Base-by-base conservation (phyloP, 1,284 basidiomycete species). In the Leucoagaricus sp. region DNA sequence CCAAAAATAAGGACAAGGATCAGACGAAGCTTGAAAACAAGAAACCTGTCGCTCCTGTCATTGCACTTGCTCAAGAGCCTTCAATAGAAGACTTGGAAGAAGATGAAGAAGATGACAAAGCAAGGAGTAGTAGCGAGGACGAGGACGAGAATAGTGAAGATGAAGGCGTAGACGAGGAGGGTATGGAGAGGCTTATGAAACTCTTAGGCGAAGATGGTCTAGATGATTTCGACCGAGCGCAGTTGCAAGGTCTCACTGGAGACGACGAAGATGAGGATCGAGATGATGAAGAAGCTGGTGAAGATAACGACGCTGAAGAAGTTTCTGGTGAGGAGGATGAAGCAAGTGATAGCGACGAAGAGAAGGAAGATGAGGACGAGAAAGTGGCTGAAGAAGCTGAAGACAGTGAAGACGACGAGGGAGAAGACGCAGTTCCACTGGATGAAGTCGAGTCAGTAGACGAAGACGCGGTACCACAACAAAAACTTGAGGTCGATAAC, bases 401-500 rank as follows among this genome's bases (percentile, higher is more conserved):
- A 33, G 38, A 66, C n/a, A 71, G 64, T 6, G 61, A 67, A n/a
- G 63, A 63, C 12, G 29, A 48, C 6, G 29, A 33, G n/a, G 3
- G 33, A 13, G 72, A 72, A n/a, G 76, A 77, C 8, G 82, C 75
- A 2, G 68, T 93, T 17, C 80, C 84, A 0, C 71, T 93, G 3
- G 92, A 94, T 65, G 87, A 92, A 45, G 77, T 83, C 5, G 88
- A 86, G 13, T 82, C 80, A 3, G 78, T 93, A 9, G 90, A 94
- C 60, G 87, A 91, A 58, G 92, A 94, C 65, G 82, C 78, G 1
- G 81, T 92, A 26, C 91, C 90, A 8, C 78, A 79, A 62, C 89
- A 89, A 76, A 94, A 94, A 78, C 77, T 93, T 53, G 86, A 89
- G 62, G 84, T 91, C 52, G 86, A 95, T 77, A 91, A 95, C 74